Evolutionary conservation across 345 rosid genomes (phyloP), one percentile per base, ranked within the genome.

Genomic region (Firmiana major): DNA sequence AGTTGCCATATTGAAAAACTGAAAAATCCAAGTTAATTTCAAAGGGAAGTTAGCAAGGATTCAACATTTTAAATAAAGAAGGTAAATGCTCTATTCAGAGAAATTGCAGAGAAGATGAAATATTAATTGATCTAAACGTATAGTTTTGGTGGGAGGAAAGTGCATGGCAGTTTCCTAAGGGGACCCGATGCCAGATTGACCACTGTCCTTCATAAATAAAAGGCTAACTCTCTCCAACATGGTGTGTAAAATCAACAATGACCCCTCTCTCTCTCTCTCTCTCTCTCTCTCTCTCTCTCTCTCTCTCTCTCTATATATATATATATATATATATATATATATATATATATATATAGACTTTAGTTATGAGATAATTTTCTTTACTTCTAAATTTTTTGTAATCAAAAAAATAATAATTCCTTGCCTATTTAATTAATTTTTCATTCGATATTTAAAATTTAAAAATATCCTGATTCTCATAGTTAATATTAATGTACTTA

Each of bases 1-100:
- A 12, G 59, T 68, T 34, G 82, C 82, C 88, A 85, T 60, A 10
- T 1, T n/a, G 59, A 55, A n/a, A 3, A 22, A 21, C 3, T 8
- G 2, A 22, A 49, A 49, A 49, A 22, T 0, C 31, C 3, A 21
- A 9, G 10, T n/a, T 6, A 17, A 21, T 9, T 70, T 48, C 59
- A 28, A 70, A 46, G 40, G 3, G 28, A 6, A 22, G 15, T n/a
- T 9, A 9, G 62, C 0, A 57, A 21, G 34, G 62, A 57, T 21
- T 21, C 28, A 57, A 22, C 28, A 22, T 13, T 13, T 10, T 57
- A 57, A 57, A 57, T 22, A 21, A 22, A 57, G 26, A 9, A 51
- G 58, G n/a, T 4, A 51, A 48, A 10, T 24, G 28, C n/a, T n/a
- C n/a, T n/a, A 1, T 8, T 26, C 16, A 22, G 74, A 21, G 74